Evolutionary conservation across 2,329 filamentous ascomycete species (phyloP), one percentile per base, ranked within the genome.

Genomic region (Cytospora leucostoma): DNA sequence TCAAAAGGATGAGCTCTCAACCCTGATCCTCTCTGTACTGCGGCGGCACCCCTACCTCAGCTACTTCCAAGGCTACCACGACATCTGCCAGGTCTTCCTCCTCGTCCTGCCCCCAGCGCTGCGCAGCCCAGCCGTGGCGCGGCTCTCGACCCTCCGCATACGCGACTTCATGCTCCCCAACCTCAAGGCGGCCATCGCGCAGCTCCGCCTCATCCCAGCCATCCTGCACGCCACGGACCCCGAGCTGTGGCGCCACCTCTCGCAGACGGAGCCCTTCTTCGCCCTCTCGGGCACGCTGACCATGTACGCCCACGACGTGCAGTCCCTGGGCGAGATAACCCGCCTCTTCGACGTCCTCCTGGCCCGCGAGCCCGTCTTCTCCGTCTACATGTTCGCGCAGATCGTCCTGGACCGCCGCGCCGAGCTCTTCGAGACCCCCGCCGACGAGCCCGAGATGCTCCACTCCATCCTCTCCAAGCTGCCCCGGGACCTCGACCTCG

Each of bases 51-150:
- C 93, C 17, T 88, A 89, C 74, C 85, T 99, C 40, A 92, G 88
- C 79, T 99, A 99, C 78, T 99, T 99, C 76, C 95, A 99, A 79
- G 95, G 95, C 74, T 99, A 96, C 75, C 95, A 99, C 76, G 95
- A 99, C 78, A 98, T 99, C 71, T 95, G 92, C 70, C 96, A 99
- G 77, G 95, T 99, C 32, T 84, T 99, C 65, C 84, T 98, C 49
- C 84, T 99, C 15, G 93, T 97, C 12, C 82, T 99, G 4, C 88
- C 89, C 0, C 78, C 85, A 11, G 72, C 81, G 27, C 74, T 81
- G 60, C 88, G 91, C 17, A 80, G 83, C 19, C 75, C 81, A 7
- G 86, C 89, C 17, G 86, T 96, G 37, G 84, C 90, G 38, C 89
- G 91, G n/a, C 86, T 99, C 64, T 97, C 93, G 3, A 82, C 93